Evolutionary conservation across 192 early-diverging fungal species (phyloP), one percentile per base, ranked within the genome.

Genomic region (Podila verticillata): DNA sequence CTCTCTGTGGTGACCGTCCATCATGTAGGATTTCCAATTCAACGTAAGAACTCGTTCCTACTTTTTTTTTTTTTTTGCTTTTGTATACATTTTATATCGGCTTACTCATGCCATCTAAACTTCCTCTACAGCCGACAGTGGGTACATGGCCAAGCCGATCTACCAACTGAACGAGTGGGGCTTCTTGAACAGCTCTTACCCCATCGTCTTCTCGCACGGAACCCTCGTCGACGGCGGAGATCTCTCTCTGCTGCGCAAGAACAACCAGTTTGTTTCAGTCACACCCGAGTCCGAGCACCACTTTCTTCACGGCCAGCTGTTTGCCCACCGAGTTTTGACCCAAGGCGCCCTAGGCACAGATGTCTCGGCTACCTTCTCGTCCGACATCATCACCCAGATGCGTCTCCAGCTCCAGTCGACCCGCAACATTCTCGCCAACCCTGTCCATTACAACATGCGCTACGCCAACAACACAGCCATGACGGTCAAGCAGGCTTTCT

Each of bases 281-380:
- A 64, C 63, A 7, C 63, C 63, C 28, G 44, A 64, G 20, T 64
- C 63, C 19, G 63, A 64, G 28, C 63, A 64, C 28, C 63, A 64
- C 28, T 64, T 22, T 7, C 7, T 13, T 8, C 63, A 48, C 28
- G 44, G 63, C 5, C 63, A 64, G 15, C 13, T 48, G 13, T 64
- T 48, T 28, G 29, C 63, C 8, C n/a, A 26, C 28, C 20, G 35
- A 1, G 2, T 64, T 9, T 19, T 64, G 22, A 39, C 4, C 7
- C 63, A 64, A 20, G 4, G 22, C 6, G 39, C 39, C 28, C 28
- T 64, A 0, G 63, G 63, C 24, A 64, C 28, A 24, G 63, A 64
- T 5, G 47, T 39, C 10, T 48, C 63, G 36, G 36, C 24, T 4
- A 64, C 63, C 63, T 64, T 30, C 26, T 64, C 63, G 44, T 64